phyloP scores from a whole-genome alignment of 345 rosid genomes.

The Camelina hispida region DNA sequence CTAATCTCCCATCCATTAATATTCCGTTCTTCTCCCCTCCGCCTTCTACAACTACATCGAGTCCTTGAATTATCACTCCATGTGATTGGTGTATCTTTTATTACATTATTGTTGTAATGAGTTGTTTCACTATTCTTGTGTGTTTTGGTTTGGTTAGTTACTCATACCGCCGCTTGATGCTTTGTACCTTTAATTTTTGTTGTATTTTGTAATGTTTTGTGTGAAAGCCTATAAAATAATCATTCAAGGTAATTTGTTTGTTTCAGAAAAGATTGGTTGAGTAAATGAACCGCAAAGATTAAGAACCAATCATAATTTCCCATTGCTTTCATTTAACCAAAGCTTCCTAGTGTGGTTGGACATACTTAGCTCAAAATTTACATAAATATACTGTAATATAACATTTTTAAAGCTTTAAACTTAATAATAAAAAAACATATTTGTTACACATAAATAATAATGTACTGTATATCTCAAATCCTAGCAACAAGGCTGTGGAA shows the following conservation, averaged over 20 bases:
- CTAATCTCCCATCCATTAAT: constrained; percentile 21
- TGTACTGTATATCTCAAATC: too few species aligned
- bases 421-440: too few species aligned
- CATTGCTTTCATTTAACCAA: background rate
- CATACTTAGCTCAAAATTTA: too few species aligned
- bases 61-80: constrained; percentile 29
- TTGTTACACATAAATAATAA: too few species aligned
- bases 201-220: constrained; percentile 1
- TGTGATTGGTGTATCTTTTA: constrained; percentile 18
- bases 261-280: background rate
- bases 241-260: background rate
- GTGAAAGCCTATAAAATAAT: background rate
- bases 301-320: background rate
- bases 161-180: background rate
- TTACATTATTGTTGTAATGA: background rate
- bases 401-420: too few species aligned
- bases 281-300: too few species aligned
- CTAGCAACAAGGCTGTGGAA: too few species aligned
- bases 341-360: too few species aligned
- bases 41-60: constrained; percentile 18
- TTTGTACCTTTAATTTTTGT: constrained; percentile 14
- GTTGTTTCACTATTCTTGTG: constrained; percentile 8
- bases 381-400: too few species aligned
- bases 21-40: constrained; percentile 31
- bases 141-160: constrained; percentile 9